Evolutionary conservation across 1,139 yeast genomes (phyloP), one percentile per base, ranked within the genome.

Genomic region (Nadsonia commutata): DNA sequence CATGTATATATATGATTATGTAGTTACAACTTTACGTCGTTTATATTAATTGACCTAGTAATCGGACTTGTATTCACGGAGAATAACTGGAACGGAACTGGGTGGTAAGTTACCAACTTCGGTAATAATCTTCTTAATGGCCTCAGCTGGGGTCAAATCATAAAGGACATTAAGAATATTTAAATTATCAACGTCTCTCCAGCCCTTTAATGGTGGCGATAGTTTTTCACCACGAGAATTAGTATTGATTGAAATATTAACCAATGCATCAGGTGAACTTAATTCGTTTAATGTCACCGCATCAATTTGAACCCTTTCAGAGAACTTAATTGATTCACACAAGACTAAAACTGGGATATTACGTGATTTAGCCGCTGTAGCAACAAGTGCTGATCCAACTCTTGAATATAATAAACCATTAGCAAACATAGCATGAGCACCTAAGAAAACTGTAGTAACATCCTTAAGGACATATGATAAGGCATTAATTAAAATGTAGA

Each of bases 91-190:
- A 48, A 90, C 97, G 1, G 97, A 85, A 7, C 95, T 83, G 39
- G 98, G 95, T 5, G 98, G 98, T 52, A 93, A 70, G 3, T 95
- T 85, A 20, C 99, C 99, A 50, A 88, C 76, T 59, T 90, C 99
- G 1, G 98, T 90, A 43, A 93, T 84, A 47, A 93, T 88, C 66
- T 93, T 90, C 60, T 88, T 86, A 54, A 90, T 85, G 55, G 83
- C 84, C 52, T 80, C 86, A 18, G 95, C 95, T 33, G 96, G 97
- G 1, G 97, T 88, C 54, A 90, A 72, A 62, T 90, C 99, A 62
- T 85, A 93, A 73, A 90, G 73, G 51, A 90, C 78, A 57, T 85
- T 85, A 56, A 86, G 74, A 38, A 86, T 73, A 58, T 80, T 82
- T 58, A 88, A 70, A 49, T 72, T 70, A 33, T 76, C 73, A 22